Percentiles rank a stretch among this genome's conserved stretches.
Evolutionary conservation across 73 alveolate species (phyloP).

Genomic region (Blepharisma japonicum): DNA sequence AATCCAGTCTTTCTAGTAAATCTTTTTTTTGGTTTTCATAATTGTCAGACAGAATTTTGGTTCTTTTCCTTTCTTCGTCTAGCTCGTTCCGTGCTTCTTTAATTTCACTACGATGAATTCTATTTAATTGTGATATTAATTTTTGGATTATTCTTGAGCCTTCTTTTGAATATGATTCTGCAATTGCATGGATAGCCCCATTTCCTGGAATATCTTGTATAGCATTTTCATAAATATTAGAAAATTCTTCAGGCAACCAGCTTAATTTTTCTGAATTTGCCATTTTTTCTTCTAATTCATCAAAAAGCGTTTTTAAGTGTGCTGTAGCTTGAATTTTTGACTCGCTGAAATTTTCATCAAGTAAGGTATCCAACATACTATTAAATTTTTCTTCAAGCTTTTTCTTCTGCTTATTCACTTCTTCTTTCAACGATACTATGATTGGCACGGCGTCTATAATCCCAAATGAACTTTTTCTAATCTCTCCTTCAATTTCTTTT

Average conservation of each 20-base stretch:
- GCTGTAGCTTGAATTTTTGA: conserved; percentile 45
- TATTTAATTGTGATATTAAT: not conserved
- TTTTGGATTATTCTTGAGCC: not conserved
- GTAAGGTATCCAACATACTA: not conserved
- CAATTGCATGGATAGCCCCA: not conserved
- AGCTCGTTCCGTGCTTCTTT: not conserved
- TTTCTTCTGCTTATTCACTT: conserved; percentile 44
- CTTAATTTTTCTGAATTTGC: not conserved
- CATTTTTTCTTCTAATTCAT: conserved; percentile 14
- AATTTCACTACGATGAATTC: not conserved
- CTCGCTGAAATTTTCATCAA: not conserved
- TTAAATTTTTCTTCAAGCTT: conserved; percentile 42
- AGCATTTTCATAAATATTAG: conserved; percentile 1
- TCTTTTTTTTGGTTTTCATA: conserved; percentile 6
- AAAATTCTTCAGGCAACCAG: conserved; percentile 22
- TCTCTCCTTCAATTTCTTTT: conserved; percentile 42
- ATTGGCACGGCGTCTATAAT: conserved; percentile 51
- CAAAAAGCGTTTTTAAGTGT: conserved; percentile 46
- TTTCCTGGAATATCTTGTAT: not conserved
- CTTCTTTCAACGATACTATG: conserved; percentile 43
- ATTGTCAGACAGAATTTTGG: not conserved
- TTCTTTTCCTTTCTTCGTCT: conserved; percentile 22
- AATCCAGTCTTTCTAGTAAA: not conserved
- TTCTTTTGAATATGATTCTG: conserved; percentile 22
- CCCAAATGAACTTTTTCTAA: conserved; percentile 31